A percentile compares a stretch with the other conserved stretches of the same genome.
phyloP scores from a whole-genome alignment of 73 alveolate genomes.

The Blepharisma stoltei region DNA sequence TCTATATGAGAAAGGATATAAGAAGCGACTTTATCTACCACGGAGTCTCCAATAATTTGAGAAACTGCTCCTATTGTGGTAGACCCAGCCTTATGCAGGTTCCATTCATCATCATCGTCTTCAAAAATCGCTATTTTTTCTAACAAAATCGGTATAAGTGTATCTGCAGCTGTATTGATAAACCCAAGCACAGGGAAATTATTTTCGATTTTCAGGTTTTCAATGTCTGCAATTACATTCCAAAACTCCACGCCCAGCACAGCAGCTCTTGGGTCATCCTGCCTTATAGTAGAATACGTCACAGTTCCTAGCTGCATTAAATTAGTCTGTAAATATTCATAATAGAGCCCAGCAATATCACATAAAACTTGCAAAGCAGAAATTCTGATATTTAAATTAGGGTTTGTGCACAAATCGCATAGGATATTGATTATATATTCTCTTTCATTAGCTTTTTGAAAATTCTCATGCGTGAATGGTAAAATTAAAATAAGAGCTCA shows the following conservation, averaged over 20 bases:
- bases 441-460: conserved; percentile 42
- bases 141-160: conserved; percentile 31
- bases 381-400: conserved; percentile 36
- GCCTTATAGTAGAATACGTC: conserved; percentile 39
- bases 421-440: conserved; percentile 48
- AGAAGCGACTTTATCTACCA: neutral
- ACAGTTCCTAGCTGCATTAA: conserved; percentile 31
- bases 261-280: conserved; percentile 41
- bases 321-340: conserved; percentile 33
- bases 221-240: conserved; percentile 64
- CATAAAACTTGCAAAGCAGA: conserved; percentile 40
- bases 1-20: neutral
- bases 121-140: conserved; percentile 30
- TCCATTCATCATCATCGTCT: conserved; percentile 40
- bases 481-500: no score
- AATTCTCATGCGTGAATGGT: conserved; percentile 48
- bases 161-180: conserved; percentile 22
- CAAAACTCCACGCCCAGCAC: conserved; percentile 58
- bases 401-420: conserved; percentile 9
- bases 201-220: conserved; percentile 25
- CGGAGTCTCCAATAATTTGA: neutral
- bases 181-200: conserved; percentile 32
- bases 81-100: conserved; percentile 1
- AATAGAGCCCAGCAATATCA: conserved; percentile 53
- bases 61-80: neutral